Evolutionary conservation across 345 rosid genomes (phyloP).

Genomic region (Syzygium grande): DNA sequence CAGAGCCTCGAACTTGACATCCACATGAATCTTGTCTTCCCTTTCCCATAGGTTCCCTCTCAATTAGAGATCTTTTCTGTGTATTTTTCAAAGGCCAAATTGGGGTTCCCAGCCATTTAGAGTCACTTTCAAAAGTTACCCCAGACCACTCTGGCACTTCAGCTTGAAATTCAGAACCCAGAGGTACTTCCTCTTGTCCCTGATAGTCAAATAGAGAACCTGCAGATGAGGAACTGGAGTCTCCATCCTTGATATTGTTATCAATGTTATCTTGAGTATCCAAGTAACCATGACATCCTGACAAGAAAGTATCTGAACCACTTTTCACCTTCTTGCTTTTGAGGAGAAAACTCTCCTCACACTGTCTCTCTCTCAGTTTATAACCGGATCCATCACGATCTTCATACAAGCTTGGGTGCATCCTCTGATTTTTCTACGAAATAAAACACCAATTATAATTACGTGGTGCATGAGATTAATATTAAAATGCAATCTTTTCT

Average conservation of each 20-base stretch:
- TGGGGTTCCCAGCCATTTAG: constrained; percentile 67
- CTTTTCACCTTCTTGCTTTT: constrained; percentile 14
- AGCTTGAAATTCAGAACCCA: constrained; percentile 72
- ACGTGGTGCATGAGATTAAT: neutral
- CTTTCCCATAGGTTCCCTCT: constrained; percentile 82
- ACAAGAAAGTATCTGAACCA: constrained; percentile 10
- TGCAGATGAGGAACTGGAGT: constrained; percentile 18
- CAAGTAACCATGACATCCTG: constrained; percentile 13
- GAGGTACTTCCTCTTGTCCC: constrained; percentile 22
- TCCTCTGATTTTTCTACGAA: constrained; percentile 59
- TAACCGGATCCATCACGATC: constrained; percentile 54
- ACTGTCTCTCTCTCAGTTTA: constrained; percentile 63
- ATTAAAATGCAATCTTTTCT: neutral
- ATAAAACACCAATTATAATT: neutral
- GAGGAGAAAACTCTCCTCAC: constrained; percentile 12
- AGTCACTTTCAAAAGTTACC: constrained; percentile 36
- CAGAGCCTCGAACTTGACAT: constrained; percentile 52
- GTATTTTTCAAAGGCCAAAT: constrained; percentile 59
- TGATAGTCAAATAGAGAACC: constrained; percentile 27
- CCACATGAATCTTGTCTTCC: constrained; percentile 85
- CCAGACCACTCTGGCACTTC: constrained; percentile 70
- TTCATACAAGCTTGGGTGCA: constrained; percentile 79
- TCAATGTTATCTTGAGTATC: constrained; percentile 4
- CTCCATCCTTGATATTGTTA: constrained; percentile 9
- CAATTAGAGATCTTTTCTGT: constrained; percentile 31